Evolutionary conservation across 1,139 yeast genomes (phyloP), one percentile per base, ranked within the genome.

Genomic region (Yamadazyma jaroonii): DNA sequence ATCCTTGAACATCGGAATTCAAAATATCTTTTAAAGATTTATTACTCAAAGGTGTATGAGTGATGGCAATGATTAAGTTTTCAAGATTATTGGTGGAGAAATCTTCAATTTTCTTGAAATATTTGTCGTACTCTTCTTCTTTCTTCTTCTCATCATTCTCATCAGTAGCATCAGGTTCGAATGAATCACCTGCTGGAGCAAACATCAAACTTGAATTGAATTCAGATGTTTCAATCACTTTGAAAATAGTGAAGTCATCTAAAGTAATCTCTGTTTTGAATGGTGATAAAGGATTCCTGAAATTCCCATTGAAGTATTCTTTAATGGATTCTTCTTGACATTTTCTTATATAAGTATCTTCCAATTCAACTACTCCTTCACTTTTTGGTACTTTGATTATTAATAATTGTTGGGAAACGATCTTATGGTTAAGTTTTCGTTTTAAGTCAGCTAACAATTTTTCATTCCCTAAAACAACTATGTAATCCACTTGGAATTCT

Each of bases 291-390:
- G 83, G 79, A 7, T 79, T 77, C 37, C 72, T 72, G 30, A 67
- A 64, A 11, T 77, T 77, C 2, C 98, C 98, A 54, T 94, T 88
- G 53, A 94, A 94, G 57, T 92, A 94, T 53, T 89, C 95, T 53
- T 81, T 80, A 38, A 92, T 87, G 4, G 84, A 69, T 36, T 78
- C 75, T 50, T 89, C 86, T 57, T 92, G 97, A 21, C 74, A 44
- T 33, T 82, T 77, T 52, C 97, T 72, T 34, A 74, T 67, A 54
- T 68, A 87, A 12, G 77, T 65, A 35, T 84, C 94, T 45, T 85
- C 94, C 22, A 79, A 70, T 34, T 85, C 89, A 6, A 86, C 86
- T 6, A 64, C 67, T 1, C 96, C 95, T 26, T 84, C 86, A 35
- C 88, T 81, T 48, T 78, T 80, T 26, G 81, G 75, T 3, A 86